Evolutionary conservation across 2,329 filamentous ascomycete species (phyloP).

Genomic region (Aspergillus pseudoglaucus): DNA sequence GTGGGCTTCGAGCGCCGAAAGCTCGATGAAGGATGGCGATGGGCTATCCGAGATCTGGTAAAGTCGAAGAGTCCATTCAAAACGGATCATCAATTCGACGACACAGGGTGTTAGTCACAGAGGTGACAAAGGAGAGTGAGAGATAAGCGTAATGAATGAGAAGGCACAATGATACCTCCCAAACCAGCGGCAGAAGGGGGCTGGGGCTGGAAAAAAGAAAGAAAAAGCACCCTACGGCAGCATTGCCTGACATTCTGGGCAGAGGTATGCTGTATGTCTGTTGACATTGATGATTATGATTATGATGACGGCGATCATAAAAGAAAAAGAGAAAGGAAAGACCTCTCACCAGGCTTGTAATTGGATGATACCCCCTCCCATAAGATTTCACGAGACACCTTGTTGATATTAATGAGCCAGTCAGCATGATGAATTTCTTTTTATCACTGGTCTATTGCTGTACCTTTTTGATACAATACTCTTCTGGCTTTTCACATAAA

Average conservation of each 20-base stretch:
- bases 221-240: too few species aligned
- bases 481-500: too few species aligned
- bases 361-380: neutral
- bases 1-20: slow-evolving; percentile 51
- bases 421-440: slow-evolving; percentile 2
- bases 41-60: slow-evolving; percentile 57
- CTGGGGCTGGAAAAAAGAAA: too few species aligned
- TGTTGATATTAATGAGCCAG: slow-evolving; percentile 5
- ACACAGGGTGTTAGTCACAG: neutral
- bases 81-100: slow-evolving; percentile 4
- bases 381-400: neutral
- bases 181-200: too few species aligned
- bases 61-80: slow-evolving; percentile 17
- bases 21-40: slow-evolving; percentile 60
- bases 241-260: too few species aligned
- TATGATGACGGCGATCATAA: neutral
- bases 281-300: neutral
- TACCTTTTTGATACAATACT: neutral
- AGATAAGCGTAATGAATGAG: neutral
- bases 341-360: neutral
- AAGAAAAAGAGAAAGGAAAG: too few species aligned
- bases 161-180: neutral
- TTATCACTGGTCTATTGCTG: neutral
- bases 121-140: neutral
- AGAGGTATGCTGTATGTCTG: too few species aligned